Evolutionary conservation across 352 stramenopile species (phyloP).

Genomic region (Phytophthora fragariaefolia): DNA sequence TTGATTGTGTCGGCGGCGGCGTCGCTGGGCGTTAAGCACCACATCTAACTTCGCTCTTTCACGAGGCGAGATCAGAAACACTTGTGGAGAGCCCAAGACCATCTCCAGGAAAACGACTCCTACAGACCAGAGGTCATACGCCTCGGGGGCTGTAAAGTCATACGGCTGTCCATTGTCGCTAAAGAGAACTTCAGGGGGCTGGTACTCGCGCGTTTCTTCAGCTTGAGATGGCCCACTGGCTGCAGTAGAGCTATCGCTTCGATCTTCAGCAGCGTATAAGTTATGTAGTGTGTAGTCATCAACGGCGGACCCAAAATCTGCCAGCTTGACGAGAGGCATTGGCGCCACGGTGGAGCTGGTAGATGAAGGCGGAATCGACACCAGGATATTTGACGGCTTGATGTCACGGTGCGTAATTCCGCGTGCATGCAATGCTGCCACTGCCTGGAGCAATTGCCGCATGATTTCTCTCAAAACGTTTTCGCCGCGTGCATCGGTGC

Average conservation of each 20-base stretch:
- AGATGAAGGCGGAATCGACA: slow-evolving; percentile 39
- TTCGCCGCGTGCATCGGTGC: slow-evolving; percentile 57
- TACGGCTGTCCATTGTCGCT: slow-evolving; percentile 63
- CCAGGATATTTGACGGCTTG: slow-evolving; percentile 84
- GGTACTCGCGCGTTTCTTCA: slow-evolving; percentile 96
- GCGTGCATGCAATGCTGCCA: slow-evolving; percentile 88
- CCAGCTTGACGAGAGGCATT: slow-evolving; percentile 72
- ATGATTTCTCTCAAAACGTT: slow-evolving; percentile 91
- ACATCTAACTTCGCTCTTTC: slow-evolving; percentile 92
- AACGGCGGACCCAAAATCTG: slow-evolving; percentile 90
- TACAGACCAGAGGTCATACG: slow-evolving; percentile 94
- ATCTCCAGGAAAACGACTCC: slow-evolving; percentile 97
- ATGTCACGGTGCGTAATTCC: slow-evolving; percentile 93
- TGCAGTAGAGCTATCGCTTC: slow-evolving; percentile 64
- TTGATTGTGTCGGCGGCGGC: slow-evolving; percentile 33
- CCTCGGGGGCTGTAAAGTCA: slow-evolving; percentile 59
- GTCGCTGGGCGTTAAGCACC: slow-evolving; percentile 60
- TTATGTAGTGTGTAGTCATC: slow-evolving; percentile 76
- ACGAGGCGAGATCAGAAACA: slow-evolving; percentile 82
- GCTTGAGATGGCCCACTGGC: slow-evolving; percentile 78
- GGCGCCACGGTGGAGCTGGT: slow-evolving; percentile 14
- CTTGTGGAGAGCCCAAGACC: slow-evolving; percentile 92
- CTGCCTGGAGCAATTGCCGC: slow-evolving; percentile 92
- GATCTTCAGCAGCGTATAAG: slow-evolving; percentile 68
- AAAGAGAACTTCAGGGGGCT: slow-evolving; percentile 93